Evolutionary conservation across 2,329 filamentous ascomycete genomes (phyloP), one percentile per base, ranked within the genome.

Genomic region (Tolypocladium ovalisporum): DNA sequence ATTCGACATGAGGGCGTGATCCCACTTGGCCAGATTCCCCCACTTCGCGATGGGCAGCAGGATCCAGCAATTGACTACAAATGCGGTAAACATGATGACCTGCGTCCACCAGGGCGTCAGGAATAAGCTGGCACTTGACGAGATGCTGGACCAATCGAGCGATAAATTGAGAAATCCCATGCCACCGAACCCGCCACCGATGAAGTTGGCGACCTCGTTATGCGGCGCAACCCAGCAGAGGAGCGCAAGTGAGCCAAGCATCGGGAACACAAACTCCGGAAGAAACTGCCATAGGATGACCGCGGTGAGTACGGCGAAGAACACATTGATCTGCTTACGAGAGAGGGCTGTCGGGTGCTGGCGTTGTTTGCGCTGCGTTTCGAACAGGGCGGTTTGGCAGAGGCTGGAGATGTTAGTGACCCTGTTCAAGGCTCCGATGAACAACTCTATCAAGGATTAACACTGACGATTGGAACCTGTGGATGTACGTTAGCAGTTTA

Each of bases 181-280:
- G 6, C 82, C 82, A 4, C 82, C 82, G n/a, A 84, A 75, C 0
- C 82, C 82, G 5, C 78, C 77, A 1, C 82, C 82, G 22, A 85
- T 70, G 62, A 85, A 86, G 62, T 85, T 86, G 59, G 80, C 82
- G 0, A 78, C 73, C 2, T 74, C 67, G 61, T 83, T 85, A 19
- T 74, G 73, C 1, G 81, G 82, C 2, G 82, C 82, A 2, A 86
- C 80, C 82, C 82, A 85, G 68, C 83, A 86, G 6, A 85, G 73
- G 54, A 85, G 83, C 2, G 82, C 81, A 9, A 85, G 71, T 0
- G 82, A 84, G 9, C 77, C 79, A 1, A 83, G 71, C 65, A 85
- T 79, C 0, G 82, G 82, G 57, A 85, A 85, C 1, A 79, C 74
- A 55, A 76, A 85, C 64, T 85, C 82, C 0, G 82, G 82, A 0